These are phyloP conservation scores for Hymenoscyphus salicellus DNA, from an alignment of 2,329 filamentous ascomycete species.

Conservation along the genomic window DNA sequence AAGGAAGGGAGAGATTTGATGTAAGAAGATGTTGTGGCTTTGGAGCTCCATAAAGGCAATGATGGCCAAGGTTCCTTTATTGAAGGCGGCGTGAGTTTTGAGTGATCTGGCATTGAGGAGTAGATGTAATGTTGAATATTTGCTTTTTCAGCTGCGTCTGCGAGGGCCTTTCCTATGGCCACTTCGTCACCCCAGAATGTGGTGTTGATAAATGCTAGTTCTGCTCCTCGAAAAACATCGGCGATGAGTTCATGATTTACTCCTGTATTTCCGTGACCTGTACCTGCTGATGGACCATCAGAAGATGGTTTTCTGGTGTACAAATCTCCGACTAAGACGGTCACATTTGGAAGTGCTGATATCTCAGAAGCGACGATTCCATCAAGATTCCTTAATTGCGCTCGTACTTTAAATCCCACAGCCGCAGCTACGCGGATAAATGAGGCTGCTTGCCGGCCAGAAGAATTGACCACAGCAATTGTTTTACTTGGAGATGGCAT, in stretches of 20 bases:
- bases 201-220: slow-evolving; percentile 95
- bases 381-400: slow-evolving; percentile 83
- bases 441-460: slow-evolving; percentile 91
- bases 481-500: slow-evolving; percentile 45
- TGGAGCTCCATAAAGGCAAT: slow-evolving; percentile 85
- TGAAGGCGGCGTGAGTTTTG: slow-evolving; percentile 60
- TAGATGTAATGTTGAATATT: slow-evolving; percentile 91
- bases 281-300: slow-evolving; percentile 54
- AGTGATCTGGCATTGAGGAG: slow-evolving; percentile 95
- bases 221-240: slow-evolving; percentile 76
- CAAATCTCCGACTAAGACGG: slow-evolving; percentile 61
- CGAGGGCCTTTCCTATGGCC: slow-evolving; percentile 80
- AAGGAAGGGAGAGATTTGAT: slow-evolving; percentile 62
- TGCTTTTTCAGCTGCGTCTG: slow-evolving; percentile 81
- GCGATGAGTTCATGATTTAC: slow-evolving; percentile 72
- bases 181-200: slow-evolving; percentile 96
- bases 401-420: slow-evolving; percentile 88
- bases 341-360: slow-evolving; percentile 72
- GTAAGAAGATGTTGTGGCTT: slow-evolving; percentile 91
- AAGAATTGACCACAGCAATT: slow-evolving; percentile 92
- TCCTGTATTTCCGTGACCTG: slow-evolving; percentile 60
- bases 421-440: slow-evolving; percentile 92
- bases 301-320: slow-evolving; percentile 50
- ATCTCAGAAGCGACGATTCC: slow-evolving; percentile 88
- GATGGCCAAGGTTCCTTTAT: slow-evolving; percentile 61